Evolutionary conservation across 805 yeast species (phyloP).

Genomic region (Hanseniaspora taiwanica): DNA sequence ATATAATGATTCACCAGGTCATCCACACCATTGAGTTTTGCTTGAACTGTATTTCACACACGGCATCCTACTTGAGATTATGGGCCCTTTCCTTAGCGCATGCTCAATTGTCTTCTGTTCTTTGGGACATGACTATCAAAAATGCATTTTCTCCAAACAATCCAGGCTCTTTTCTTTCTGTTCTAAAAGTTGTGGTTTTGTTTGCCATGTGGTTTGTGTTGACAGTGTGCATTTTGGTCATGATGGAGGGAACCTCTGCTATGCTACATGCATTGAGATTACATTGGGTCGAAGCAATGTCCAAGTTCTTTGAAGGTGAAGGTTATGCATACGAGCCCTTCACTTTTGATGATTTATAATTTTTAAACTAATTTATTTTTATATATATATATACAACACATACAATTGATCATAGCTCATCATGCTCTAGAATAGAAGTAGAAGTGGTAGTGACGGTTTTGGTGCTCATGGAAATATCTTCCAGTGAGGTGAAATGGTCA

Average conservation of each 20-base stretch:
- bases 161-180: slow-evolving; percentile 46
- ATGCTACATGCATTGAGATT: slow-evolving; percentile 97
- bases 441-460: not conserved
- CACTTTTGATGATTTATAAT: slow-evolving; percentile 32
- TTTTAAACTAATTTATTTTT: not conserved
- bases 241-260: slow-evolving; percentile 98
- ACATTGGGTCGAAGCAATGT: slow-evolving; percentile 99
- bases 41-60: slow-evolving; percentile 93
- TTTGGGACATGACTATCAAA: slow-evolving; percentile 91
- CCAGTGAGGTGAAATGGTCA: not conserved
- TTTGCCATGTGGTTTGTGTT: slow-evolving; percentile 92
- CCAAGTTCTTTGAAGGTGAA: slow-evolving; percentile 94
- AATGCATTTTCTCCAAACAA: slow-evolving; percentile 48
- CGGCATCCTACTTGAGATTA: slow-evolving; percentile 89
- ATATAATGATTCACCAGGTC: slow-evolving; percentile 90
- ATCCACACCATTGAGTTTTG: slow-evolving; percentile 97
- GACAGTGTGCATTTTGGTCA: slow-evolving; percentile 80
- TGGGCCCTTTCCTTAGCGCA: slow-evolving; percentile 98
- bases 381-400: not conserved
- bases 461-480: not conserved
- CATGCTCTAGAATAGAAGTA: not conserved
- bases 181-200: slow-evolving; percentile 58
- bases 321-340: slow-evolving; percentile 89
- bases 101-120: slow-evolving; percentile 86
- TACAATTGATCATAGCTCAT: not conserved